phyloP scores from a whole-genome alignment of 2,329 filamentous ascomycete genomes.

The Alternaria sp. region DNA sequence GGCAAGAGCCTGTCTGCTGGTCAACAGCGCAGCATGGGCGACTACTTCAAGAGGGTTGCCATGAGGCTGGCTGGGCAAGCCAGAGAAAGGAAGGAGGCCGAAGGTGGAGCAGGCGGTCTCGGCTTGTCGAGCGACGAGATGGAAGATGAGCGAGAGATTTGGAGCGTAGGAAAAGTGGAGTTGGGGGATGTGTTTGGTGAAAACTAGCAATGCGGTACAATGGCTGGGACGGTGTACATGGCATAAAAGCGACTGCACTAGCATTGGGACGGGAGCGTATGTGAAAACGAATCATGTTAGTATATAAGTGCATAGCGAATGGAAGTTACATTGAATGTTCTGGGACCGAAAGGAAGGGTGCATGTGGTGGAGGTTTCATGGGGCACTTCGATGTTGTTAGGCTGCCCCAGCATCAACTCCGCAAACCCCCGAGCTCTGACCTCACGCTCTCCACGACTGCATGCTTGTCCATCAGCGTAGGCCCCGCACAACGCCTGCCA shows the following conservation, averaged over 20 bases:
- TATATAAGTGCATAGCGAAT: conserved; percentile 13
- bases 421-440: conserved; percentile 35
- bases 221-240: neutral
- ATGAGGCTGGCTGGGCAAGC: conserved; percentile 84
- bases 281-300: neutral
- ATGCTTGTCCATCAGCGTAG: conserved; percentile 29
- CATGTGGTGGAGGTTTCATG: neutral
- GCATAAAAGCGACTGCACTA: conserved; percentile 7
- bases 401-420: conserved; percentile 18
- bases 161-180: conserved; percentile 92
- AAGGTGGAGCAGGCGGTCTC: conserved; percentile 84
- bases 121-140: conserved; percentile 88
- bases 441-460: conserved; percentile 25
- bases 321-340: neutral
- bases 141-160: conserved; percentile 94
- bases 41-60: conserved; percentile 96
- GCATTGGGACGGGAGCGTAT: conserved; percentile 3
- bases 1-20: conserved; percentile 70
- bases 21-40: conserved; percentile 86
- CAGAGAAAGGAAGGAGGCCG: conserved; percentile 86
- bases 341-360: neutral
- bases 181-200: conserved; percentile 63
- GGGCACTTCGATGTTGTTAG: neutral
- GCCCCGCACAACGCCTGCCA: conserved; percentile 21
- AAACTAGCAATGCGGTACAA: neutral